Conservation (phyloP, 352 stramenopile genomes). For the Phytophthora meadii region DNA sequence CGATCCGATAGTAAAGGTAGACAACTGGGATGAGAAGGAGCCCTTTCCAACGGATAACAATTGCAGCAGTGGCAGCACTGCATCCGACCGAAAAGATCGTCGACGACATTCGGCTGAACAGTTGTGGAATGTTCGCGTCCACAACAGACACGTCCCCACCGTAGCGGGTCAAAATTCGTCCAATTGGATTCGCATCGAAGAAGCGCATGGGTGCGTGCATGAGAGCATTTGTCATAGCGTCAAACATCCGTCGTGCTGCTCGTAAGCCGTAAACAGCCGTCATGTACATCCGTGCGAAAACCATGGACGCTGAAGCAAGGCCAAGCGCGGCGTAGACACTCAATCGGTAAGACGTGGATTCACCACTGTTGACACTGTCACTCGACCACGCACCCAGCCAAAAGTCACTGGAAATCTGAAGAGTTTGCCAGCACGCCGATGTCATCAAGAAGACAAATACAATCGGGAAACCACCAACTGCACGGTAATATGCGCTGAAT, state of each 20-base stretch:
- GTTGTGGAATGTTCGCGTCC: conserved; percentile 77
- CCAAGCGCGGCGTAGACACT: conserved; percentile 51
- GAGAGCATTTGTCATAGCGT: conserved; percentile 88
- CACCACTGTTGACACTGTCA: conserved; percentile 43
- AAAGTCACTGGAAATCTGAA: conserved; percentile 90
- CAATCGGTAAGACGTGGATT: conserved; percentile 41
- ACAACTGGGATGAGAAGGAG: conserved; percentile 82
- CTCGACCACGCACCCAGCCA: conserved; percentile 89
- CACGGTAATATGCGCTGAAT: conserved; percentile 50
- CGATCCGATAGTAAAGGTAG: conserved; percentile 80
- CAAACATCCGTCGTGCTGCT: conserved; percentile 76
- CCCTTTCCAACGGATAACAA: conserved; percentile 87
- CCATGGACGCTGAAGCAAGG: conserved; percentile 46
- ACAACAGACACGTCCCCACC: conserved; percentile 91
- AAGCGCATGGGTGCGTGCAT: conserved; percentile 91
- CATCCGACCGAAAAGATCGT: conserved; percentile 82
- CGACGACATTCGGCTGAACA: conserved; percentile 58
- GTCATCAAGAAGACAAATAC: conserved; percentile 47
- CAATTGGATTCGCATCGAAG: conserved; percentile 93
- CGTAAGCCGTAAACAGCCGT: conserved; percentile 50
- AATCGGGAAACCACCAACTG: conserved; percentile 48
- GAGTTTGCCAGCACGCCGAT: conserved; percentile 74
- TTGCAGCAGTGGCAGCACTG: conserved; percentile 78
- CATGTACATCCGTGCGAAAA: conserved; percentile 53
- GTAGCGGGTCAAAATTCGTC: conserved; percentile 92